phyloP scores from a whole-genome alignment of 192 early-diverging fungal genomes.

The Allomyces macrogynus region DNA sequence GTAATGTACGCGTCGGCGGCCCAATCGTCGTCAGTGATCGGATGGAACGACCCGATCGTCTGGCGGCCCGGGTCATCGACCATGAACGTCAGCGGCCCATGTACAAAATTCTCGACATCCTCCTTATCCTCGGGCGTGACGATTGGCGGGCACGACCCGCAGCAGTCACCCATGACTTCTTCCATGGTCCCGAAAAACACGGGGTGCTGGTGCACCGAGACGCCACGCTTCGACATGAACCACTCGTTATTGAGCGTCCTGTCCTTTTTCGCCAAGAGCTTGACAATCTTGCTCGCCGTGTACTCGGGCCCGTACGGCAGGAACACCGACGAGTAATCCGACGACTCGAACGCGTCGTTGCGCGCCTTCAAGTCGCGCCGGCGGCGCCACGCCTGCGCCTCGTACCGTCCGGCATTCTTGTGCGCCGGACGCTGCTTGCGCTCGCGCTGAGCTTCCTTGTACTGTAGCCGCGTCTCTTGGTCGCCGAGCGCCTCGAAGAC shows the following conservation, averaged over 20 bases:
- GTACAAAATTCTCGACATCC: slow-evolving; percentile 7
- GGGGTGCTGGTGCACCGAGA: slow-evolving; percentile 10
- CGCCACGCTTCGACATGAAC: slow-evolving; percentile 5
- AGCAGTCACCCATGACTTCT: slow-evolving; percentile 11
- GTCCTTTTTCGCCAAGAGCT: slow-evolving; percentile 10
- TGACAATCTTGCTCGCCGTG: slow-evolving; percentile 6
- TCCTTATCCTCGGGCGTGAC: slow-evolving; percentile 8
- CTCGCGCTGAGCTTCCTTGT: slow-evolving; percentile 9
- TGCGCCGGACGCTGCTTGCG: slow-evolving; percentile 9
- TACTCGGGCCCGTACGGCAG: slow-evolving; percentile 11
- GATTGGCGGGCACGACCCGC: slow-evolving; percentile 8
- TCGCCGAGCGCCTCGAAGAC: slow-evolving; percentile 7
- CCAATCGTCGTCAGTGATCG: slow-evolving; percentile 15
- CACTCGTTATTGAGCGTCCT: slow-evolving; percentile 9
- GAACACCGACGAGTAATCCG: slow-evolving; percentile 10
- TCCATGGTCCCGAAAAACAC: slow-evolving; percentile 10
- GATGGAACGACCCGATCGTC: slow-evolving; percentile 10
- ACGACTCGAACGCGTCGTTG: slow-evolving; percentile 6
- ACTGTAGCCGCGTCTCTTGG: slow-evolving; percentile 6
- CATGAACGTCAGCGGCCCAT: slow-evolving; percentile 9
- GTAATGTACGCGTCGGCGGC: slow-evolving; percentile 8
- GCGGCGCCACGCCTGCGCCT: neutral
- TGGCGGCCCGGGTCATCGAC: slow-evolving; percentile 12
- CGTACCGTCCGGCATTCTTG: slow-evolving; percentile 10
- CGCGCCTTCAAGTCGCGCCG: slow-evolving; percentile 4